phyloP scores from a whole-genome alignment of 2,329 filamentous ascomycete species.

The Xylariomycetidae sp. region DNA sequence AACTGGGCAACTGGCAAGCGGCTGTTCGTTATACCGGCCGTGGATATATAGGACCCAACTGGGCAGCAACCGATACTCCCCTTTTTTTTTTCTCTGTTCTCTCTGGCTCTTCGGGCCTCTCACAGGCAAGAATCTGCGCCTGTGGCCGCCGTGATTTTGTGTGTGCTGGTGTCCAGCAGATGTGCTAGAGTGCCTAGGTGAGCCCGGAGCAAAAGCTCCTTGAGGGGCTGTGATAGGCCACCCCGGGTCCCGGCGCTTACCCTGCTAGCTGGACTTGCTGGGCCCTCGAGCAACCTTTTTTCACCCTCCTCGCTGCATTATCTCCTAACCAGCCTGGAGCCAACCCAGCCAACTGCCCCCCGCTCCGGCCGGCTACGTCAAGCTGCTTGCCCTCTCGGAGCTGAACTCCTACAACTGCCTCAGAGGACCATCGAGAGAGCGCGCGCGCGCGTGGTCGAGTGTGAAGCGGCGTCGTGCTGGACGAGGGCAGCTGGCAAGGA shows the following conservation, averaged over 20 bases:
- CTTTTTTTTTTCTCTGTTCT: conserved; percentile 7
- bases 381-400: too few species aligned
- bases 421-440: too few species aligned
- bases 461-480: too few species aligned
- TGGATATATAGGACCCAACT: not conserved
- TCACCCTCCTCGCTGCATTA: not conserved
- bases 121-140: too few species aligned
- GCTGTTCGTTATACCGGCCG: not conserved
- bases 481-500: too few species aligned
- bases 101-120: conserved; percentile 15
- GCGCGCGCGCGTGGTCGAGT: too few species aligned
- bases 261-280: conserved; percentile 10
- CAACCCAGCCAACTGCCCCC: too few species aligned
- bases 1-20: conserved; percentile 3
- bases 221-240: conserved; percentile 18
- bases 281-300: conserved; percentile 4
- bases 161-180: conserved; percentile 14
- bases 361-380: too few species aligned
- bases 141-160: too few species aligned
- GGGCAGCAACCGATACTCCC: conserved; percentile 9
- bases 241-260: conserved; percentile 8
- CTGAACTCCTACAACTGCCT: too few species aligned
- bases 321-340: too few species aligned
- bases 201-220: conserved; percentile 24
- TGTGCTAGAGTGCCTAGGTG: conserved; percentile 14